Evolutionary conservation across 768 basidiomycete species (phyloP), one percentile per base, ranked within the genome.

Genomic region (Trametes maxima): DNA sequence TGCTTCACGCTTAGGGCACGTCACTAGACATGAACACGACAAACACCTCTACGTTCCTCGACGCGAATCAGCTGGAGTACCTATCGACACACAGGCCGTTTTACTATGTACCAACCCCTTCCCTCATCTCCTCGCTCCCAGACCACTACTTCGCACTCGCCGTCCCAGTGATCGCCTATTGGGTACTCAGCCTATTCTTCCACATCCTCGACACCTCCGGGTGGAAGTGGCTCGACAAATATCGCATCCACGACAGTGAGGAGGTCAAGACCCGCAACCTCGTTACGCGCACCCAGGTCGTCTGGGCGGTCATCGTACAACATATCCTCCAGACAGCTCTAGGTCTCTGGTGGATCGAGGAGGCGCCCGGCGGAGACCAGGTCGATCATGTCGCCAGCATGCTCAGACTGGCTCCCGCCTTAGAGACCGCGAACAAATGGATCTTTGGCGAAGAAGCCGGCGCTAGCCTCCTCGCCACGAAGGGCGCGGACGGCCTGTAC

Each of bases 221-320:
- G 28, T 90, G 87, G 84, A 77, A 84, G 69, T 89, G 86, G 82
- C 81, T 97, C 36, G 86, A 95, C 63, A 85, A 83, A 60, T 88
- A 92, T 72, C 84, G 94, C 48, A 90, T 98, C 50, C 96, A 99
- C 74, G 90, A 93, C 51, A 90, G 91, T 0, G 78, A 77, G 11
- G 95, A 98, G 71, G 86, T 94, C 58, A 79, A 80, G 60, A 73
- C 82, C 2, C 80, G 85, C 59, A 98, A 98, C 72, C 80, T 84
- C 12, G 94, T 85, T 2, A 86, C 90, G 0, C 84, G 85, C 11
- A 57, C 70, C 2, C 72, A 94, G 63, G 96, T 99, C 61, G 69
- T 96, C 36, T 75, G 79, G 66, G 92, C 91, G 0, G 95, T 99
- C 54, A 49, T 95, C 10, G 64, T 94, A 43, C 97, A 99, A 72